Evolutionary conservation across 1,139 yeast genomes (phyloP).

Genomic region (Geotrichum cucujoidarum): DNA sequence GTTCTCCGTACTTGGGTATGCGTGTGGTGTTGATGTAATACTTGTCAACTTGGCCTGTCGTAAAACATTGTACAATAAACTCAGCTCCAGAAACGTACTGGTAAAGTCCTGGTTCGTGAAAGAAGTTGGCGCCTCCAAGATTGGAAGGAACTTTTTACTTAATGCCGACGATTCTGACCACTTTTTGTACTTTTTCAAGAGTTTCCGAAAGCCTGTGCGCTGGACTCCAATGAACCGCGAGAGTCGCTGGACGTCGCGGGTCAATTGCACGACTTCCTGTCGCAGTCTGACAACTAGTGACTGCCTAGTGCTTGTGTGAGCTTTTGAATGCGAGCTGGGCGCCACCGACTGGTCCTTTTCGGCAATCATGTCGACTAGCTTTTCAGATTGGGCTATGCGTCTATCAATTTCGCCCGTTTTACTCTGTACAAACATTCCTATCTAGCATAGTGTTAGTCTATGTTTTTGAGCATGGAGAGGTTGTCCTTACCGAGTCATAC

Average conservation of each 20-base stretch:
- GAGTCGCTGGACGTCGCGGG: conserved; percentile 60
- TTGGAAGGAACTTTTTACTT: conserved; percentile 33
- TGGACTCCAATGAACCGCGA: conserved; percentile 74
- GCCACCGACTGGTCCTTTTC: conserved; percentile 21
- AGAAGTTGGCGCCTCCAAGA: conserved; percentile 43
- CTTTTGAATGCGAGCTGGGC: not conserved
- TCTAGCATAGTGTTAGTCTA: too few species aligned
- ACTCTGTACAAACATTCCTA: conserved; percentile 55
- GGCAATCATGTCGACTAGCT: conserved; percentile 36
- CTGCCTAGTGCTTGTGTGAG: conserved; percentile 25
- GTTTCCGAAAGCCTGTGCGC: conserved; percentile 73
- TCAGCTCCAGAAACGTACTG: conserved; percentile 57
- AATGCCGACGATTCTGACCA: conserved; percentile 44
- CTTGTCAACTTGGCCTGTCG: conserved; percentile 29
- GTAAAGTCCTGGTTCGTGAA: conserved; percentile 64
- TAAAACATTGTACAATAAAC: conserved; percentile 52
- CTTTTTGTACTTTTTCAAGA: conserved; percentile 72
- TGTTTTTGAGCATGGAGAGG: too few species aligned
- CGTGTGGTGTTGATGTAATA: conserved; percentile 18
- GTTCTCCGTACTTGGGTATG: conserved; percentile 24
- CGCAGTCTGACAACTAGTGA: conserved; percentile 31
- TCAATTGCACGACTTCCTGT: conserved; percentile 43
- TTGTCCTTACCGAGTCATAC: conserved; percentile 43
- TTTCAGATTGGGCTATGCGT: conserved; percentile 41
- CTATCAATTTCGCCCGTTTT: conserved; percentile 59